Evolutionary conservation across 2,329 filamentous ascomycete genomes (phyloP).

Genomic region (Fusarium coicis): DNA sequence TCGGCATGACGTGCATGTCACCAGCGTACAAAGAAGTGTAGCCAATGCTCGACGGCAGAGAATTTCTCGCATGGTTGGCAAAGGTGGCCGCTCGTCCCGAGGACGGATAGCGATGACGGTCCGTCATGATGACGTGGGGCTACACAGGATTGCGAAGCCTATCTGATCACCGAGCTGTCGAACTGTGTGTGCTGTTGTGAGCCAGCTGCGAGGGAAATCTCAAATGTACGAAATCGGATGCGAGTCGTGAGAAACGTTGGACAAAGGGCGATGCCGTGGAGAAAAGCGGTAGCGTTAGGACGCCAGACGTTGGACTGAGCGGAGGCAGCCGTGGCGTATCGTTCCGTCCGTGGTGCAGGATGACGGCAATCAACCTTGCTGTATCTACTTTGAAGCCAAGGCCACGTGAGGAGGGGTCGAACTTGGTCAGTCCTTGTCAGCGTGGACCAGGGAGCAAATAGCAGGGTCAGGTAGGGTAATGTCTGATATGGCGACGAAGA

Average conservation of each 20-base stretch:
- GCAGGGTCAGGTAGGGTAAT: constrained; percentile 17
- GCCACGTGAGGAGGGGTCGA: constrained; percentile 46
- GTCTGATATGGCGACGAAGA: background rate
- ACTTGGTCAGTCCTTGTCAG: constrained; percentile 37
- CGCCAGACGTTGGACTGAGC: constrained; percentile 25
- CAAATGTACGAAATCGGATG: constrained; percentile 2
- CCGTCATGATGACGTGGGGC: constrained; percentile 55
- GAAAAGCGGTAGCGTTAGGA: constrained; percentile 26
- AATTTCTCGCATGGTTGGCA: constrained; percentile 63
- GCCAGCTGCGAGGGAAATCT: constrained; percentile 4
- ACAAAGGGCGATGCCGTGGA: constrained; percentile 29
- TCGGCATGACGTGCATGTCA: constrained; percentile 65
- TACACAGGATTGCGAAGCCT: constrained; percentile 8
- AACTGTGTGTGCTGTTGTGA: constrained; percentile 11
- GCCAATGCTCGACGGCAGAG: constrained; percentile 62
- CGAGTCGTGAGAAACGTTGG: constrained; percentile 30
- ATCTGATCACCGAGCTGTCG: constrained; percentile 18
- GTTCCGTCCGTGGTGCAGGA: constrained; percentile 25
- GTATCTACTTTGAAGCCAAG: constrained; percentile 23
- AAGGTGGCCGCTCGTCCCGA: constrained; percentile 57
- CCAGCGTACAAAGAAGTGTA: constrained; percentile 63
- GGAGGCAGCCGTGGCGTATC: constrained; percentile 22
- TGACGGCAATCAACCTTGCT: constrained; percentile 31
- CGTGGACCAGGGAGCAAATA: constrained; percentile 15
- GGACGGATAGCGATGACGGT: constrained; percentile 57